phyloP scores from a whole-genome alignment of 176 grass and related monocot species.

The Oryza nivara region DNA sequence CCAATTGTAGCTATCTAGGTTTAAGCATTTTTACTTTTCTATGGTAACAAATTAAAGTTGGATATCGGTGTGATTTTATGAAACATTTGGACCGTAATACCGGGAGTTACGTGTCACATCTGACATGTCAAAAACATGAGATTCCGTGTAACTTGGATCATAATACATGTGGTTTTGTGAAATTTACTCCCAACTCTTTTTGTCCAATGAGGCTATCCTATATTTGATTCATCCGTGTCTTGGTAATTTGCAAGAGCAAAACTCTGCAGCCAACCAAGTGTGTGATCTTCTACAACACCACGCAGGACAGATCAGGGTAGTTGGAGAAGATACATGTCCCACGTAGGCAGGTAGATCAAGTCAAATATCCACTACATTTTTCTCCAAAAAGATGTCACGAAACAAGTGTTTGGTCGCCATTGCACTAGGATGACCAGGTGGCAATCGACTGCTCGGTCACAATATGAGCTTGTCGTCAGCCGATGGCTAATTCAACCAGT shows the following conservation, averaged over 20 bases:
- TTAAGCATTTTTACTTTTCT: too few relatives aligned
- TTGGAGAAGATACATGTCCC: not conserved
- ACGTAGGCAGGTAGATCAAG: not conserved
- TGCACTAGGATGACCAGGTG: not conserved
- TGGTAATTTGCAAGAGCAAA: not conserved
- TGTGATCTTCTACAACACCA: not conserved
- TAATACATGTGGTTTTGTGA: too few relatives aligned
- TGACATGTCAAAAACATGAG: too few relatives aligned
- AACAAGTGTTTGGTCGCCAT: not conserved
- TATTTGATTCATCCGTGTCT: not conserved
- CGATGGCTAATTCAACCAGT: not conserved
- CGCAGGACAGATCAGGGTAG: not conserved
- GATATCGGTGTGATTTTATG: too few relatives aligned
- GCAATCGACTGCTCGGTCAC: not conserved
- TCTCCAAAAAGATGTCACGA: not conserved
- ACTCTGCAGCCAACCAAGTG: not conserved
- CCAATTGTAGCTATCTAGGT: too few relatives aligned
- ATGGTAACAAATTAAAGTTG: too few relatives aligned
- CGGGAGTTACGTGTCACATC: too few relatives aligned
- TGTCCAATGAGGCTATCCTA: too few relatives aligned
- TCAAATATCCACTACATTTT: not conserved
- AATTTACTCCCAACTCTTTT: too few relatives aligned
- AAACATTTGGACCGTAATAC: too few relatives aligned
- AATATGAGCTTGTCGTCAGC: not conserved
- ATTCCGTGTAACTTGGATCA: too few relatives aligned